These are phyloP conservation scores for Fusarium tanahbumbuense DNA, from an alignment of 2,329 filamentous ascomycete species.

Conservation along the genomic window DNA sequence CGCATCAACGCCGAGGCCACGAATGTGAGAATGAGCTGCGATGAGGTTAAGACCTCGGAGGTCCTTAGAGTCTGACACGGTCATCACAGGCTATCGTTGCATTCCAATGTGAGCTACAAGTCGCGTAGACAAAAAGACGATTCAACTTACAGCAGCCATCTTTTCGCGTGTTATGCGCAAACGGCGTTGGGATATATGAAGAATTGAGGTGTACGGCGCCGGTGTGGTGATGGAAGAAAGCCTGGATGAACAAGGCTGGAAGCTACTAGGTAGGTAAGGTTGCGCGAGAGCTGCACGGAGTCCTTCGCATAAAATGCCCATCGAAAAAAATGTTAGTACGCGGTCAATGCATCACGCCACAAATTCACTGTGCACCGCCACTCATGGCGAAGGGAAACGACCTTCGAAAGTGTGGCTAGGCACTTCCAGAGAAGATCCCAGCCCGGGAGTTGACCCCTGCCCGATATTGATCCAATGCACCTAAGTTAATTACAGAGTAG, in stretches of 20 bases:
- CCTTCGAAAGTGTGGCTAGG: not conserved
- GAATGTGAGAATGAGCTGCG: constrained; percentile 97
- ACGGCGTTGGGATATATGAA: constrained; percentile 12
- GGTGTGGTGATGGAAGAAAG: constrained; percentile 12
- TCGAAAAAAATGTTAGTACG: constrained; percentile 24
- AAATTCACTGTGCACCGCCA: constrained; percentile 27
- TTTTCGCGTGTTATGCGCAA: constrained; percentile 49
- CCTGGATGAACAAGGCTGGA: constrained; percentile 27
- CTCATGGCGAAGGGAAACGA: not conserved
- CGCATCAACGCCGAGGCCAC: constrained; percentile 90
- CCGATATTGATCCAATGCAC: not conserved
- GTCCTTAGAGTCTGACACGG: constrained; percentile 95
- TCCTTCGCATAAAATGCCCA: constrained; percentile 16
- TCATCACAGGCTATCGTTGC: constrained; percentile 67
- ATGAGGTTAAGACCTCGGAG: constrained; percentile 97
- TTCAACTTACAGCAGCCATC: constrained; percentile 65
- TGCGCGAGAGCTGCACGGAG: constrained; percentile 32
- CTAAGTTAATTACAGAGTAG: not conserved
- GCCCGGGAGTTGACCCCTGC: not conserved
- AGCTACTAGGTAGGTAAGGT: constrained; percentile 17
- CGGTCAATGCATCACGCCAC: constrained; percentile 40
- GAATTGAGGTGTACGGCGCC: constrained; percentile 30
- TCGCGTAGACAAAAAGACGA: constrained; percentile 10
- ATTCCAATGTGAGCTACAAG: constrained; percentile 38
- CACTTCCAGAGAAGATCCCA: not conserved